Base-by-base conservation (phyloP, 1,284 basidiomycete genomes). In the Ganoderma resinaceum region DNA sequence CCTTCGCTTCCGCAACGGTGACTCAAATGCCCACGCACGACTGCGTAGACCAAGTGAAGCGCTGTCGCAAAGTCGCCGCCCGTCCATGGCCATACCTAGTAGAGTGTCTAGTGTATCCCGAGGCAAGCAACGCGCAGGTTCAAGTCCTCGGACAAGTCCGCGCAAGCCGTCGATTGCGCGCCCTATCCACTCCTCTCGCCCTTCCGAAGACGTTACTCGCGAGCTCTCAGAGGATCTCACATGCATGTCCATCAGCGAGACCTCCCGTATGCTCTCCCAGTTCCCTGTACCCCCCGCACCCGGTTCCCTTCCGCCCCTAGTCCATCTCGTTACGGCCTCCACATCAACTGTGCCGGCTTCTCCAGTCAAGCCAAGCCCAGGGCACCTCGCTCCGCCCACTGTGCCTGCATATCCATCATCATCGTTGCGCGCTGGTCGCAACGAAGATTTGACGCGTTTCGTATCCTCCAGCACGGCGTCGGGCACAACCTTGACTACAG, bases 381-480 rank as follows among this genome's bases (percentile, higher is more conserved):
- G 72, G 20, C 63, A 72, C 33, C 73, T 78, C 12, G 72, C 74
- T n/a, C 73, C 76, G 23, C 65, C 71, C 38, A 73, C 72, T 61
- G 67, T 57, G 0, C 83, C 82, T 35, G 81, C 83, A 38, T 84
- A 87, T 76, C 86, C 86, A 63, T 81, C 86, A 6, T 82, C 83
- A 9, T 86, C 89, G 62, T 70, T 88, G 61, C 86, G 85, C 40
- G 76, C 83, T 62, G 81, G 83, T 3, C 81, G 84, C 23, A 87
- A 86, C 71, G 91, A 92, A 38, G 94, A 95, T 78, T 82, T 96
- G 62, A 94, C 92, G 75, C 91, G 95, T 38, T 95, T 93, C 76
- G 94, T 96, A 16, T 96, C 95, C 5, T 91, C 91, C 18, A 93
- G 91, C 75, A 93, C 92, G 23, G 89, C 83, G 4, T 92, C 92